Percentiles rank a stretch among this genome's conserved stretches.
Conservation (phyloP, 306 rosid genomes). For the Dryas octopetala region DNA sequence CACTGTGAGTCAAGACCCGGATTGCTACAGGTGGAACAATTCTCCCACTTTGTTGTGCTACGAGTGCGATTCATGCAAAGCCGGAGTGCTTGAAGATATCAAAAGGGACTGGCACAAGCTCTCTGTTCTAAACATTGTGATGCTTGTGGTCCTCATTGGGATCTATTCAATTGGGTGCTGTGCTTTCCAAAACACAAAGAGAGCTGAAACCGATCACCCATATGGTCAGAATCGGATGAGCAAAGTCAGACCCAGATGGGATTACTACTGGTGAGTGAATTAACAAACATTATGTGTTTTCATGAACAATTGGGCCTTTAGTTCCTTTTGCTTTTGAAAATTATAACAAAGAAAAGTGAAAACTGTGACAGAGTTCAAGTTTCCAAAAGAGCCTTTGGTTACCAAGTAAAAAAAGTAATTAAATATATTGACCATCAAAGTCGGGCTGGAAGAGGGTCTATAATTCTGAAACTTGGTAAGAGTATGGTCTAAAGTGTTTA, state of each 20-base stretch:
- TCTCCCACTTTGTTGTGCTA: constrained; percentile 66
- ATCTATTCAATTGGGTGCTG: constrained; percentile 85
- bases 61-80: constrained; percentile 95
- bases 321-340: constrained; percentile 1
- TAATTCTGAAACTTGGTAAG: neutral
- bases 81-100: constrained; percentile 76
- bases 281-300: neutral
- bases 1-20: constrained; percentile 56
- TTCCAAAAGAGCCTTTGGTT: neutral
- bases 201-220: constrained; percentile 72
- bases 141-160: constrained; percentile 69
- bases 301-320: neutral
- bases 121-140: constrained; percentile 62
- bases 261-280: constrained; percentile 59
- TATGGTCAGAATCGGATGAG: constrained; percentile 72
- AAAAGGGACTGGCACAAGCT: constrained; percentile 85
- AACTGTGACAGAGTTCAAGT: neutral
- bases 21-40: constrained; percentile 89
- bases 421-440: neutral
- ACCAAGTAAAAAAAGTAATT: neutral
- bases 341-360: neutral
- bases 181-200: constrained; percentile 72
- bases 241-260: constrained; percentile 89
- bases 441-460: neutral
- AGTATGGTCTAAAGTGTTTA: constrained; percentile 2